These are phyloP conservation scores for Trametes coccinea DNA, from an alignment of 768 basidiomycete genomes.

Conservation along the genomic window DNA sequence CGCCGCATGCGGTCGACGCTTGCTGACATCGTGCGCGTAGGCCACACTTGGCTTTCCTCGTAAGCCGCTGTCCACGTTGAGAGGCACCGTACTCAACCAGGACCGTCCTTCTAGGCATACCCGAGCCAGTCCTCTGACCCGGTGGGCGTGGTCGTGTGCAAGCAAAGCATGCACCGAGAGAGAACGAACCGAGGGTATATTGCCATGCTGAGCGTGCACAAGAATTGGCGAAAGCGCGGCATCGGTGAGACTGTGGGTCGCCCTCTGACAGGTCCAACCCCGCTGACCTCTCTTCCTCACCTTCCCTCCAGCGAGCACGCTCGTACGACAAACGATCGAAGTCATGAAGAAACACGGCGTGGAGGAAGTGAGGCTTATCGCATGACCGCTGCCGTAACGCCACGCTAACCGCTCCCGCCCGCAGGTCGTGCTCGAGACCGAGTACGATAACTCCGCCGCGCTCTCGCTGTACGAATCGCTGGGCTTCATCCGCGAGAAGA, in stretches of 20 bases:
- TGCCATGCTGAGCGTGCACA: constrained; percentile 93
- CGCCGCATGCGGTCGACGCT: no score
- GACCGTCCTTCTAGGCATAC: constrained; percentile 50
- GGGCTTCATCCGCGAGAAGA: constrained; percentile 95
- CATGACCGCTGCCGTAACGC: not conserved
- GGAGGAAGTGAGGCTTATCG: constrained; percentile 70
- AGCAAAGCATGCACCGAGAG: constrained; percentile 86
- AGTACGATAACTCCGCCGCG: constrained; percentile 88
- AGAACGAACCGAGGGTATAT: constrained; percentile 89
- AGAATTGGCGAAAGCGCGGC: constrained; percentile 83
- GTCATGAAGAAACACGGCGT: constrained; percentile 83
- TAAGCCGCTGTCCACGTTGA: constrained; percentile 30
- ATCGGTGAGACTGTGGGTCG: constrained; percentile 69
- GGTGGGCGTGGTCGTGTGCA: constrained; percentile 94
- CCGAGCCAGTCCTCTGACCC: constrained; percentile 55
- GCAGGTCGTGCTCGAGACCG: constrained; percentile 93
- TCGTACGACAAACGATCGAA: constrained; percentile 81
- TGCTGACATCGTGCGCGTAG: constrained; percentile 45
- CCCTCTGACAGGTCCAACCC: constrained; percentile 5
- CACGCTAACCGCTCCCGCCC: not conserved
- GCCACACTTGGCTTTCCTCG: constrained; percentile 88
- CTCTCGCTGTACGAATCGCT: constrained; percentile 87
- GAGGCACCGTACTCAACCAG: constrained; percentile 28
- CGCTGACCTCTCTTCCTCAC: constrained; percentile 34
- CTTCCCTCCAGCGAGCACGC: constrained; percentile 62